Percentiles rank a stretch among this genome's conserved stretches.
Evolutionary conservation across 1,139 yeast species (phyloP).

Genomic region (Yamadazyma membranifaciens): DNA sequence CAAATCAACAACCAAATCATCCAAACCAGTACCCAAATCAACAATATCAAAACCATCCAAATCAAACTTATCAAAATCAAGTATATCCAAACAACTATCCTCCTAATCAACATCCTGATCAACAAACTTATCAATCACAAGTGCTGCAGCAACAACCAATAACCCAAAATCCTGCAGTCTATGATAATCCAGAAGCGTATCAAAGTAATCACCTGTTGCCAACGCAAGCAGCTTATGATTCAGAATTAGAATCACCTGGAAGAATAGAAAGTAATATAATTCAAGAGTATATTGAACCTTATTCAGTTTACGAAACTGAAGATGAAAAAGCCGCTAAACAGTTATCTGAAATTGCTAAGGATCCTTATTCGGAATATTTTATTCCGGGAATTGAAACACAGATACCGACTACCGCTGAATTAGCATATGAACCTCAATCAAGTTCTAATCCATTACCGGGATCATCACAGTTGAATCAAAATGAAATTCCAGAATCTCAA

Average conservation of each 20-base stretch:
- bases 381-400: slow-evolving; percentile 12
- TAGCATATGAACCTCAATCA: background rate
- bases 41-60: slow-evolving; percentile 1
- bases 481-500: slow-evolving; percentile 3
- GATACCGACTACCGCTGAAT: background rate
- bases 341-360: slow-evolving; percentile 21
- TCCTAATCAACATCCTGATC: background rate
- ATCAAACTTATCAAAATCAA: background rate
- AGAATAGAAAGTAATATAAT: slow-evolving; percentile 9
- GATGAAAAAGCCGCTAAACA: slow-evolving; percentile 17
- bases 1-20: slow-evolving; percentile 2
- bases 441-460: background rate
- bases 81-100: background rate
- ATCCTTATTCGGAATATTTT: slow-evolving; percentile 21
- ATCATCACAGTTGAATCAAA: slow-evolving; percentile 3
- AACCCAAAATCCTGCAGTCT: slow-evolving; percentile 4
- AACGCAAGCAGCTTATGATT: slow-evolving; percentile 5
- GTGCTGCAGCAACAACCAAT: too few relatives aligned
- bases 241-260: slow-evolving; percentile 8
- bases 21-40: slow-evolving; percentile 1
- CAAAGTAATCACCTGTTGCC: slow-evolving; percentile 10
- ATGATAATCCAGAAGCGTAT: slow-evolving; percentile 5
- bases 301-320: slow-evolving; percentile 25
- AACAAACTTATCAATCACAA: background rate
- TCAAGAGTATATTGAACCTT: slow-evolving; percentile 25